Evolutionary conservation across 306 rosid genomes (phyloP).

Genomic region (Vachellia pachyceras): DNA sequence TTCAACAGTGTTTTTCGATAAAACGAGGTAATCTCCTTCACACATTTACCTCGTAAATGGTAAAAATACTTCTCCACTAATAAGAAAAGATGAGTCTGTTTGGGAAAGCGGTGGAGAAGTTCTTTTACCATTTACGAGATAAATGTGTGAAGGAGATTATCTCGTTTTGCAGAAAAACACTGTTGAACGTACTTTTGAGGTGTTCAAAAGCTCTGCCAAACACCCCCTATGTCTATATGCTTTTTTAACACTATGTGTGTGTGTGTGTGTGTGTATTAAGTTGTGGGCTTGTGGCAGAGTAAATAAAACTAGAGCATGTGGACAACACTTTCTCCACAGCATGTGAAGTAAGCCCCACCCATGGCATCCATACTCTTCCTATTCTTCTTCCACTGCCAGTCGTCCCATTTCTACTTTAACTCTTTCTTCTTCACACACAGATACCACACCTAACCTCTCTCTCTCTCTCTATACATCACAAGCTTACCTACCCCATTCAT

Average conservation of each 20-base stretch:
- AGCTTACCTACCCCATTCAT: slow-evolving; percentile 33
- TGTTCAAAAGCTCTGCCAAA: too few species aligned
- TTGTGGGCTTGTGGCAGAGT: not conserved
- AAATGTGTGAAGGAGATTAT: too few species aligned
- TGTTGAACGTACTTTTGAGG: too few species aligned
- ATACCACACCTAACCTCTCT: slow-evolving; percentile 38
- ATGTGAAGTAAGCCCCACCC: slow-evolving; percentile 37
- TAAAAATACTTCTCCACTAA: too few species aligned
- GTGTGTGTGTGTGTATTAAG: too few species aligned
- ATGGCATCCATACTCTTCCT: slow-evolving; percentile 16
- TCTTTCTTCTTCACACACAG: slow-evolving; percentile 33
- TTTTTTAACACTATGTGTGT: not conserved
- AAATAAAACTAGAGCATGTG: slow-evolving; percentile 39
- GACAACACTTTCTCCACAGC: slow-evolving; percentile 37
- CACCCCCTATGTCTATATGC: not conserved
- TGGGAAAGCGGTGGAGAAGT: too few species aligned
- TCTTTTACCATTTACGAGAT: too few species aligned
- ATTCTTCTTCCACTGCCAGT: slow-evolving; percentile 38
- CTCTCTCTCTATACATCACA: slow-evolving; percentile 6
- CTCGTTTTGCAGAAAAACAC: too few species aligned
- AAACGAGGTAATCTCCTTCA: too few species aligned
- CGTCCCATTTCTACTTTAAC: slow-evolving; percentile 26
- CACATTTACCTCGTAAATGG: too few species aligned
- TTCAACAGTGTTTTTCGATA: too few species aligned
- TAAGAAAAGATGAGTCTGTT: too few species aligned